Conservation (phyloP, 768 basidiomycete species). For the Tephrocybe sp. region DNA sequence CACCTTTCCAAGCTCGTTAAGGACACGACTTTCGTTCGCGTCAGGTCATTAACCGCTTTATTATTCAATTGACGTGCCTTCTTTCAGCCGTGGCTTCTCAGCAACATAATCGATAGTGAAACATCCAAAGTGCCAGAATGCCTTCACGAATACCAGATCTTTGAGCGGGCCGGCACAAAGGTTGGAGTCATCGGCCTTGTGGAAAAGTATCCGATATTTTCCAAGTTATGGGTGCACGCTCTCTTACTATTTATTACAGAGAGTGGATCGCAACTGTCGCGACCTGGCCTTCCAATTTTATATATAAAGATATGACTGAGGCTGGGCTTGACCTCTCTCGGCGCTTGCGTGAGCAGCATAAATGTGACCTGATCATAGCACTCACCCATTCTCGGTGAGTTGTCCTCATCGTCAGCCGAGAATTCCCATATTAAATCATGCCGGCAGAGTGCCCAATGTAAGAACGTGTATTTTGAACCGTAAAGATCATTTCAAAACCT, state of each 20-base stretch:
- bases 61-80: not conserved
- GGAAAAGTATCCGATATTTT: constrained; percentile 56
- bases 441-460: constrained; percentile 48
- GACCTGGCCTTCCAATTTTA: constrained; percentile 82
- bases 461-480: not conserved
- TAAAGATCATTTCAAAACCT: not conserved
- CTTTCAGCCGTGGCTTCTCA: constrained; percentile 85
- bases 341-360: constrained; percentile 66
- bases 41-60: not conserved
- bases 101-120: constrained; percentile 76
- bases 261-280: constrained; percentile 89
- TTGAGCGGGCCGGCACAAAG: constrained; percentile 69
- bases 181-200: constrained; percentile 87
- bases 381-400: constrained; percentile 78
- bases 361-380: constrained; percentile 82
- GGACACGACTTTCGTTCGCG: constrained; percentile 69
- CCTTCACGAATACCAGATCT: constrained; percentile 59
- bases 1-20: constrained; percentile 66
- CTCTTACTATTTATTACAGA: constrained; percentile 35
- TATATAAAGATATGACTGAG: constrained; percentile 73
- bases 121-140: constrained; percentile 64
- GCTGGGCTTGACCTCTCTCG: constrained; percentile 73
- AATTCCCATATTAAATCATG: not conserved
- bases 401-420: not conserved
- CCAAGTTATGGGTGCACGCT: not conserved